These are phyloP conservation scores for Priceomyces haplophilus DNA, from an alignment of 805 yeast species.

Conservation along the genomic window DNA sequence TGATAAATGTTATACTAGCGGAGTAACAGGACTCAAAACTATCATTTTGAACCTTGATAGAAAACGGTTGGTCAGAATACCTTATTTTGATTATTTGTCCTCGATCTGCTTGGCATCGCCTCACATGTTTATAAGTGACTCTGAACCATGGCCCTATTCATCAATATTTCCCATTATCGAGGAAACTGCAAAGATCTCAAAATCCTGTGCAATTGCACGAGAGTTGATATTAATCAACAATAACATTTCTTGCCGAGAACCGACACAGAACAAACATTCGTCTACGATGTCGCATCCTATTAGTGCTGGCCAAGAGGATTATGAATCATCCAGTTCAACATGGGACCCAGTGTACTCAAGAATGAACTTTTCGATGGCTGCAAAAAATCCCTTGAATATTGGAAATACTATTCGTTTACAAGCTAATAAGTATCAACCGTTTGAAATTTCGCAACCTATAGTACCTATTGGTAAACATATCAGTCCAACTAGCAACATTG, in stretches of 20 bases:
- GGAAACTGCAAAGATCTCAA: background rate
- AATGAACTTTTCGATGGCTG: no score
- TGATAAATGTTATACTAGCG: conserved; percentile 3
- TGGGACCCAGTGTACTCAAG: no score
- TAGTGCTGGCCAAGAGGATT: background rate
- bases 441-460: no score
- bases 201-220: conserved; percentile 1
- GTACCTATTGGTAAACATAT: no score
- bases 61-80: background rate
- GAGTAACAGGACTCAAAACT: background rate
- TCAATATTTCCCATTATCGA: background rate
- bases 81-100: conserved; percentile 4
- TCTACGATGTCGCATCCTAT: background rate
- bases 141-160: background rate
- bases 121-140: conserved; percentile 1
- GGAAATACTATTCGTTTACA: no score
- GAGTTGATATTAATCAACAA: background rate
- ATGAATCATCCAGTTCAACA: no score
- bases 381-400: no score
- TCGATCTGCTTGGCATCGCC: background rate
- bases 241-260: no score
- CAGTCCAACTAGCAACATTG: no score
- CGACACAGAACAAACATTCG: background rate
- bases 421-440: no score
- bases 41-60: background rate